Evolutionary conservation across 257 asterid species (phyloP).

Genomic region (Capsicum rhomboideum): DNA sequence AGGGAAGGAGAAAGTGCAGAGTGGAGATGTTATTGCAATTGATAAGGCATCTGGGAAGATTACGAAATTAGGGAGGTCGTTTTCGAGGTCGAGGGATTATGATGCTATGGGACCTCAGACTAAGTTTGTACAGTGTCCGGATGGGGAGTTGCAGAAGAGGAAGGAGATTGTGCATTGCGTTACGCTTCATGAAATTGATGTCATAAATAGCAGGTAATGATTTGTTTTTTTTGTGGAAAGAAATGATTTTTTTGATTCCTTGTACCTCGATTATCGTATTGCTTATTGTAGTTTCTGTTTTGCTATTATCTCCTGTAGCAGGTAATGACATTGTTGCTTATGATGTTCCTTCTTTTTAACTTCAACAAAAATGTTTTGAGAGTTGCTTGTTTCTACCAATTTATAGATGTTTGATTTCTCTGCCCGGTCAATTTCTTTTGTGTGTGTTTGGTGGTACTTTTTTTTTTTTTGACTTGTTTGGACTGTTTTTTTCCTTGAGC

Average conservation of each 20-base stretch:
- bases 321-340: neutral
- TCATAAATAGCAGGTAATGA: slow-evolving; percentile 80
- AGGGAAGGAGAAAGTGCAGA: slow-evolving; percentile 90
- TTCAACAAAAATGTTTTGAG: neutral
- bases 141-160: slow-evolving; percentile 97
- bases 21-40: slow-evolving; percentile 86
- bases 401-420: neutral
- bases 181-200: slow-evolving; percentile 87
- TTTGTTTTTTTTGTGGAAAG: neutral
- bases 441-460: neutral
- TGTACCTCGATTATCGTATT: neutral
- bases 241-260: neutral
- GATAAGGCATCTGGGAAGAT: slow-evolving; percentile 94
- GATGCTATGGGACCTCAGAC: slow-evolving; percentile 95
- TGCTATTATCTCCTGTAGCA: too few species aligned
- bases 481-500: too few species aligned
- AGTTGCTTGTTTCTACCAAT: neutral
- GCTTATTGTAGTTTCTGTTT: neutral
- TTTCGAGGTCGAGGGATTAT: slow-evolving; percentile 81
- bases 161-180: slow-evolving; percentile 95
- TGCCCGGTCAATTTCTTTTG: neutral
- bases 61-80: slow-evolving; percentile 78
- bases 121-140: slow-evolving; percentile 93
- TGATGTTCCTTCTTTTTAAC: neutral
- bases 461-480: too few species aligned